These are phyloP conservation scores for Blastobotrys elegans DNA, from an alignment of 1,139 yeast genomes.

Conservation along the genomic window DNA sequence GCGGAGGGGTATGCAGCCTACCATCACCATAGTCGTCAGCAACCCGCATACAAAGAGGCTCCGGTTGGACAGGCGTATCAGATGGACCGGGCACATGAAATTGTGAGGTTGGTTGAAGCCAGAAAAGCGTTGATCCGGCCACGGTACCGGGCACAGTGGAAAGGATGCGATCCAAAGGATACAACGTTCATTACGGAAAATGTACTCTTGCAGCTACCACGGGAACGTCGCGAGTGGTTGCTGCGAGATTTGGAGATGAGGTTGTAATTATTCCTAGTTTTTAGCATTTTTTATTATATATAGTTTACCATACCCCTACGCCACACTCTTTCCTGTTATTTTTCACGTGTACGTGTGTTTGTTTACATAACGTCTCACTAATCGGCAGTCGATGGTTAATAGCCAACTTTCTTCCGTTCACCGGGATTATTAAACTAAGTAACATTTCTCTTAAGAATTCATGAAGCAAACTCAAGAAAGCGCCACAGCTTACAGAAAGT, in stretches of 20 bases:
- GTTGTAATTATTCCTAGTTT: too few relatives aligned
- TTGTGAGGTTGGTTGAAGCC: slow-evolving; percentile 9
- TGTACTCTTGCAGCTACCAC: slow-evolving; percentile 10
- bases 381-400: too few relatives aligned
- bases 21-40: slow-evolving; percentile 4
- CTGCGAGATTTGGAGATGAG: slow-evolving; percentile 8
- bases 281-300: too few relatives aligned
- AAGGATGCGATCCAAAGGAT: slow-evolving; percentile 12
- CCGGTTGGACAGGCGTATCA: slow-evolving; percentile 12
- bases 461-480: too few relatives aligned
- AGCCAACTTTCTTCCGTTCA: too few relatives aligned
- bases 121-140: slow-evolving; percentile 8
- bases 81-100: slow-evolving; percentile 12
- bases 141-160: slow-evolving; percentile 11
- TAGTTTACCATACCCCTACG: too few relatives aligned
- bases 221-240: slow-evolving; percentile 1
- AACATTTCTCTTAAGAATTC: too few relatives aligned
- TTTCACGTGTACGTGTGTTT: too few relatives aligned
- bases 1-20: background rate
- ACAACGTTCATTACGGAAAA: slow-evolving; percentile 12
- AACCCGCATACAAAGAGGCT: slow-evolving; percentile 1
- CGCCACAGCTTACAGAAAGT: too few relatives aligned
- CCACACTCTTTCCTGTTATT: too few relatives aligned
- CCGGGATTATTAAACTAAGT: too few relatives aligned
- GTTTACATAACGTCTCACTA: too few relatives aligned